Conservation (phyloP, 2,329 filamentous ascomycete species). For the Samsoniella hepiali region DNA sequence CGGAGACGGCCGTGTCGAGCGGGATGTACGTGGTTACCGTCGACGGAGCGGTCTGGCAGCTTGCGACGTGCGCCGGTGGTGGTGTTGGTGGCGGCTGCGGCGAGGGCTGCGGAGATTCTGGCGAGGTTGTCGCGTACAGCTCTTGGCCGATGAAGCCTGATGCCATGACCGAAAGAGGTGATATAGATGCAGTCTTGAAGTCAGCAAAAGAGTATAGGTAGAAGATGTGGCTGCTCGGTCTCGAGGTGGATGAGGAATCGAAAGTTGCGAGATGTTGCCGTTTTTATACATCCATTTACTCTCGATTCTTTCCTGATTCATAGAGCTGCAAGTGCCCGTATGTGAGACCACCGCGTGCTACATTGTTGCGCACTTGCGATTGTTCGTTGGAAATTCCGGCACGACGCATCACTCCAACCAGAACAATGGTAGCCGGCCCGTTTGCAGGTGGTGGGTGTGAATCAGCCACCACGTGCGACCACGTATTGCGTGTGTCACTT, state of each 20-base stretch:
- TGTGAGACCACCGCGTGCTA: background rate
- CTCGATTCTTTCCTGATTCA: background rate
- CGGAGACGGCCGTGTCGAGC: background rate
- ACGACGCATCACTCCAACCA: background rate
- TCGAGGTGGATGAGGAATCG: background rate
- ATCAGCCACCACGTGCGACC: background rate
- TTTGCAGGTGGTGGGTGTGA: slow-evolving; percentile 3
- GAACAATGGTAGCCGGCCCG: slow-evolving; percentile 13
- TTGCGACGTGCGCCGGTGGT: background rate
- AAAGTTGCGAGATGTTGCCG: background rate
- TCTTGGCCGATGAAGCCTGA: slow-evolving; percentile 13
- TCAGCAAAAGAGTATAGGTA: too few species aligned
- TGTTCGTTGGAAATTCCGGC: background rate
- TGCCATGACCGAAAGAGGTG: background rate
- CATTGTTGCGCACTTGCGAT: background rate
- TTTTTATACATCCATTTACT: background rate
- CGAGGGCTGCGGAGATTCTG: background rate
- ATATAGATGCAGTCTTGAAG: background rate
- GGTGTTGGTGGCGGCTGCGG: background rate
- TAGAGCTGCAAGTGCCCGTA: background rate
- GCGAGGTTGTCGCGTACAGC: background rate
- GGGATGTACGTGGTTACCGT: background rate
- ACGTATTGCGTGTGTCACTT: background rate
- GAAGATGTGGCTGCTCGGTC: too few species aligned
- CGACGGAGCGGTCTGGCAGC: background rate